Percentiles rank a stretch among this genome's conserved stretches.
These are phyloP conservation scores for Ophiostoma sp. DNA, from an alignment of 2,329 filamentous ascomycete species.

Conservation along the genomic window DNA sequence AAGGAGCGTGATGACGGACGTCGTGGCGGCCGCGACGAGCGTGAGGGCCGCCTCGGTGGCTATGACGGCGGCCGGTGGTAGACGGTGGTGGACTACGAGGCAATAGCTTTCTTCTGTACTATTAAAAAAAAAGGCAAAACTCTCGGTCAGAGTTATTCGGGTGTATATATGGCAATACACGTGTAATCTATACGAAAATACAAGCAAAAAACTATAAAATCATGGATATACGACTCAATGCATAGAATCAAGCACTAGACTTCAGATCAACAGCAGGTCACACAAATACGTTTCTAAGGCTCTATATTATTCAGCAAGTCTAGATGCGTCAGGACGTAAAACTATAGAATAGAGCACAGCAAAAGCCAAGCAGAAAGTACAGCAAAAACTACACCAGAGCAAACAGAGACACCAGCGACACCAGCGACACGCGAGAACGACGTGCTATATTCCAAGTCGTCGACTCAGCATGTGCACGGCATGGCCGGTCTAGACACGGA, in stretches of 20 bases:
- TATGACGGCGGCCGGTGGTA: slow-evolving; percentile 16
- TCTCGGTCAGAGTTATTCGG: not conserved
- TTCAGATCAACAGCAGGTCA: too few species aligned
- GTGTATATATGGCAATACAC: slow-evolving; percentile 9
- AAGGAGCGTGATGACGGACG: slow-evolving; percentile 4
- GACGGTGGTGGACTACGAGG: not conserved
- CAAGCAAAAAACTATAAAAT: not conserved
- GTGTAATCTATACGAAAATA: not conserved
- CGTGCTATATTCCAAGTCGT: slow-evolving; percentile 2
- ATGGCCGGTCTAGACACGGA: not conserved
- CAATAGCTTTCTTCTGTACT: not conserved
- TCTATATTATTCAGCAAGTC: too few species aligned
- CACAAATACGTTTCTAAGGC: too few species aligned
- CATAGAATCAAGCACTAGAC: too few species aligned
- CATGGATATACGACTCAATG: too few species aligned
- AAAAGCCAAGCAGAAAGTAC: too few species aligned
- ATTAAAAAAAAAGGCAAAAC: not conserved
- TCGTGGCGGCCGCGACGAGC: slow-evolving; percentile 14
- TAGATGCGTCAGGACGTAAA: too few species aligned
- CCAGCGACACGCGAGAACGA: not conserved
- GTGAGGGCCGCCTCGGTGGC: slow-evolving; percentile 20
- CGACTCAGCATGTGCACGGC: not conserved
- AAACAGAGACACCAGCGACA: not conserved
- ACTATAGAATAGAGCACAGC: too few species aligned
- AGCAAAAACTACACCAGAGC: not conserved